phyloP scores from a whole-genome alignment of 2,329 filamentous ascomycete genomes.

The Cordyceps javanica region DNA sequence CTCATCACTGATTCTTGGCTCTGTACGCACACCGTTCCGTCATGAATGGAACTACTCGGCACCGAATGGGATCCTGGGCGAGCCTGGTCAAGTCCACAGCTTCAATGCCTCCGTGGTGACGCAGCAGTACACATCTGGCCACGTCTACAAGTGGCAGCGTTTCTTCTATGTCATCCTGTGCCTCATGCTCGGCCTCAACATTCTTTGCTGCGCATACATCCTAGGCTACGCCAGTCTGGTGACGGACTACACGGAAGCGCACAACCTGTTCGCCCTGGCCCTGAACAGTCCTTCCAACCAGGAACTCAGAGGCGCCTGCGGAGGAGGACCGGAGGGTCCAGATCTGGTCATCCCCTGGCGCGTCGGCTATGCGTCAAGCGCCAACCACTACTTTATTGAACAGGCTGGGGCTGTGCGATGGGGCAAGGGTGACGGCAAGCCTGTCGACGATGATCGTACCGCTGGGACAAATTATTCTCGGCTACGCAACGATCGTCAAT shows the following conservation, averaged over 20 bases:
- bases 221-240: constrained; percentile 52
- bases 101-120: constrained; percentile 61
- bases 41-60: constrained; percentile 45
- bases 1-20: constrained; percentile 57
- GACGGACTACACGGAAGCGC: constrained; percentile 73
- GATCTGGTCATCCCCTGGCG: constrained; percentile 37
- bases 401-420: constrained; percentile 23
- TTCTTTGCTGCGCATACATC: constrained; percentile 58
- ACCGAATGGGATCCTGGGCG: constrained; percentile 29
- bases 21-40: constrained; percentile 54
- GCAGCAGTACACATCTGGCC: constrained; percentile 66
- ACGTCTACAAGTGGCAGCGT: constrained; percentile 52
- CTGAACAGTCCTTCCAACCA: constrained; percentile 49
- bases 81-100: constrained; percentile 40
- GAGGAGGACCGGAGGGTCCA: constrained; percentile 27
- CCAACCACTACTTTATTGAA: constrained; percentile 39
- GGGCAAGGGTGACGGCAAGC: neutral
- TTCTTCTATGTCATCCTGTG: constrained; percentile 62
- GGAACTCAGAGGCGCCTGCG: constrained; percentile 33
- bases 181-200: constrained; percentile 60
- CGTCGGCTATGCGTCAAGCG: constrained; percentile 30
- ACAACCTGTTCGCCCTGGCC: constrained; percentile 66
- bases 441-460: neutral
- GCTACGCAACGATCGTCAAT: neutral
- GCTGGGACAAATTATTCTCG: neutral